Evolutionary conservation across 257 asterid genomes (phyloP).

Genomic region (Fraxinus pennsylvanica): DNA sequence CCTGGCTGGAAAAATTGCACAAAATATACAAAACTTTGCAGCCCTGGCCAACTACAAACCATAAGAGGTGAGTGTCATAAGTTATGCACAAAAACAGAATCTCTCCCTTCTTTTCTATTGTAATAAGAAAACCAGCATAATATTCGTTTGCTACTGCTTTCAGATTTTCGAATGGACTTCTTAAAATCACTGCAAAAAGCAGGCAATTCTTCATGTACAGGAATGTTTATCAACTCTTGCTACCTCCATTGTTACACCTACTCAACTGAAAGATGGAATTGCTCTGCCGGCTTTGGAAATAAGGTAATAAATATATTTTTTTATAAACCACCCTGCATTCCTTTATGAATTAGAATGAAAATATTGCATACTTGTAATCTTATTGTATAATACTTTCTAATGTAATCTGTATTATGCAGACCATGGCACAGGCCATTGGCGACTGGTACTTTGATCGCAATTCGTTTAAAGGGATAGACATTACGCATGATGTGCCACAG

Average conservation of each 20-base stretch:
- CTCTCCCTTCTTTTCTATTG: too few species aligned
- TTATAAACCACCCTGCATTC: too few species aligned
- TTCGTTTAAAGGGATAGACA: conserved; percentile 6
- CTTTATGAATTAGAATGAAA: too few species aligned
- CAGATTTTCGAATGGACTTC: conserved; percentile 28
- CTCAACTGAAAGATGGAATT: not conserved
- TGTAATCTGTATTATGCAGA: conserved; percentile 13
- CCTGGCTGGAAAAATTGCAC: conserved; percentile 20
- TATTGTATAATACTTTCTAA: not conserved
- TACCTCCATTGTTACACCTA: conserved; percentile 19
- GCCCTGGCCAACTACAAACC: not conserved
- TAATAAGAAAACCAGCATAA: too few species aligned
- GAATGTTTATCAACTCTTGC: conserved; percentile 29
- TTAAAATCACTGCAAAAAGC: not conserved
- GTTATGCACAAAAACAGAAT: not conserved
- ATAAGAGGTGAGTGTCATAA: not conserved
- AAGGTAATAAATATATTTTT: conserved; percentile 18
- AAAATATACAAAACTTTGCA: not conserved
- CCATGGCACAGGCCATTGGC: conserved; percentile 23
- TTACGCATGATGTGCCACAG: not conserved
- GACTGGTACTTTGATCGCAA: conserved; percentile 32
- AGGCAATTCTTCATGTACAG: conserved; percentile 13
- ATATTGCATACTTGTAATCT: not conserved
- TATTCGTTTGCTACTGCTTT: not conserved
- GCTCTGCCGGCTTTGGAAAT: not conserved